Percentiles rank a stretch among this genome's conserved stretches.
These are phyloP conservation scores for Elaeis oleifera DNA, from an alignment of 202 grass and related monocot species.

Conservation along the genomic window DNA sequence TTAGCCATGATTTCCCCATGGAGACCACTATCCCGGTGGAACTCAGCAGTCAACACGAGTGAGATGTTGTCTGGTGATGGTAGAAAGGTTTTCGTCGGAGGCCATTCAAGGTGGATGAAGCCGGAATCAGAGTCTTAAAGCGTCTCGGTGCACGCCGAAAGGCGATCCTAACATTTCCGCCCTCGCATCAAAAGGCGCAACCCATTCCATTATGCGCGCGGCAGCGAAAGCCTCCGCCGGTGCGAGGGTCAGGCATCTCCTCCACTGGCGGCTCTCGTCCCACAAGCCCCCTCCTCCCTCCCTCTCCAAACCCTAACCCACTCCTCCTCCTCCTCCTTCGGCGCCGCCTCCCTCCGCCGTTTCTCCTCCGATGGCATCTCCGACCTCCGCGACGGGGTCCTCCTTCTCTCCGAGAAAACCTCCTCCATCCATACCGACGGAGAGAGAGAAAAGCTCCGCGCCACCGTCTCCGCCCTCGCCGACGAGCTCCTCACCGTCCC, in stretches of 20 bases:
- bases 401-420: not conserved
- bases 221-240: not conserved
- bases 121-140: no score
- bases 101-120: no score
- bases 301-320: no score
- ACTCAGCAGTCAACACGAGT: no score
- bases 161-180: not conserved
- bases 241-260: not conserved
- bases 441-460: not conserved
- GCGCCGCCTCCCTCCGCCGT: not conserved
- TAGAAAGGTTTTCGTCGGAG: no score
- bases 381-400: constrained; percentile 14
- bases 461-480: constrained; percentile 4
- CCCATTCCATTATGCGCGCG: no score
- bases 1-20: no score
- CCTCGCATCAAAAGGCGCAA: no score
- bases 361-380: constrained; percentile 6
- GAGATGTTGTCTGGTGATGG: no score
- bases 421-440: not conserved
- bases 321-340: not conserved
- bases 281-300: not conserved
- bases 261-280: not conserved
- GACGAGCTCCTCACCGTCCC: constrained; percentile 8
- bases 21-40: no score
- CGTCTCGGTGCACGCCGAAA: no score